Evolutionary conservation across 108 stramenopile species (phyloP).

Genomic region (Aurantiochytrium sp.): DNA sequence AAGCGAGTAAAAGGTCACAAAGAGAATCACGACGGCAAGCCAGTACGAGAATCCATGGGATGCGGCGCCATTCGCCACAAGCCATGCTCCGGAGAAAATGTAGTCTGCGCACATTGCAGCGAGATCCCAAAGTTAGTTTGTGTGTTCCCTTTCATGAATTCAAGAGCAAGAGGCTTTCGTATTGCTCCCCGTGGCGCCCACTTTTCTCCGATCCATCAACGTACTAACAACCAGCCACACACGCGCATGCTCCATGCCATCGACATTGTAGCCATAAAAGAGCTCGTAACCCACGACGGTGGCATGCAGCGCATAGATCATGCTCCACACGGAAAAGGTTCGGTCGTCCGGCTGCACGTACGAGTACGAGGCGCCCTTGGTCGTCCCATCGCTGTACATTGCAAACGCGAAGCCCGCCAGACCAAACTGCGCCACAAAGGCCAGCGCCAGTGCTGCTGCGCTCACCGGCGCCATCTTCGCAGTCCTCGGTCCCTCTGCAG

Average conservation of each 20-base stretch:
- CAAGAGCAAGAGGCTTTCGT: neutral
- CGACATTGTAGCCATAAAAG: neutral
- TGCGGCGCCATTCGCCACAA: neutral
- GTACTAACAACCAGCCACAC: neutral
- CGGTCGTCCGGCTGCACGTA: neutral
- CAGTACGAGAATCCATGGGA: neutral
- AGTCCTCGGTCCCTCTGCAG: no score
- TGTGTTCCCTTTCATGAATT: neutral
- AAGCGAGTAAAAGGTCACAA: neutral
- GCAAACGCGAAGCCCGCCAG: neutral
- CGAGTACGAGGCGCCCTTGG: neutral
- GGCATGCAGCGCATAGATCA: neutral
- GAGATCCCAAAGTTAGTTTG: neutral
- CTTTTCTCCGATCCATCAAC: neutral
- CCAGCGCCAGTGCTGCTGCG: neutral
- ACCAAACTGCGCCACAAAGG: neutral
- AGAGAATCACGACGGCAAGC: neutral
- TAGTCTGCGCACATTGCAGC: neutral
- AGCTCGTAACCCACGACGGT: neutral
- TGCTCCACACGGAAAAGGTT: neutral
- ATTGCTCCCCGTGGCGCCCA: neutral
- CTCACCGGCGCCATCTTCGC: neutral
- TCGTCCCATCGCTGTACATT: neutral
- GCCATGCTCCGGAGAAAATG: neutral
- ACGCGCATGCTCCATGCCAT: neutral